Conservation (phyloP, 2,329 filamentous ascomycete species). For the Diplodia seriata region DNA sequence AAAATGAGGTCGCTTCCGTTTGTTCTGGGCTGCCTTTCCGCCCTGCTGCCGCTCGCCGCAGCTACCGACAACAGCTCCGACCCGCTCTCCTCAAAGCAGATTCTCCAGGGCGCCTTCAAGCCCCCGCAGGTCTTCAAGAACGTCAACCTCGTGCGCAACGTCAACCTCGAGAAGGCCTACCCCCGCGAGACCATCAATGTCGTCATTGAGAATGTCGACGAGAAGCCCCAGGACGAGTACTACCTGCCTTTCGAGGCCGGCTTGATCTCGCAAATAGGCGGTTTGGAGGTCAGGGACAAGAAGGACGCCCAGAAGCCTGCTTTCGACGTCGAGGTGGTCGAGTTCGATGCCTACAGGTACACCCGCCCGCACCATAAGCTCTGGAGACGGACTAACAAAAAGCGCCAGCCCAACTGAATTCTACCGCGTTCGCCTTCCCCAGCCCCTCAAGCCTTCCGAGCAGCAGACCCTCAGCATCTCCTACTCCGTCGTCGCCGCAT, state of each 20-base stretch:
- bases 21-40: constrained; percentile 55
- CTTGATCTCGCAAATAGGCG: constrained; percentile 78
- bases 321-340: constrained; percentile 74
- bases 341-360: constrained; percentile 62
- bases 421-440: constrained; percentile 81
- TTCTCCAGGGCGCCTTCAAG: constrained; percentile 67
- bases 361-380: constrained; percentile 5
- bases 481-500: constrained; percentile 80
- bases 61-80: constrained; percentile 66
- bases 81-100: constrained; percentile 60
- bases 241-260: constrained; percentile 84
- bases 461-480: constrained; percentile 89
- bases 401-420: constrained; percentile 64
- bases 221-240: constrained; percentile 83
- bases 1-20: constrained; percentile 51
- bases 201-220: constrained; percentile 86
- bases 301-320: constrained; percentile 72
- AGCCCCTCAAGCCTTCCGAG: constrained; percentile 74
- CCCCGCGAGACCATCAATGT: constrained; percentile 90
- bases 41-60: constrained; percentile 61
- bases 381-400: constrained; percentile 26
- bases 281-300: constrained; percentile 90
- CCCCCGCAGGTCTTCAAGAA: constrained; percentile 94
- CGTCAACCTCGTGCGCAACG: constrained; percentile 84
- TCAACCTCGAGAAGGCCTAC: constrained; percentile 93